Conservation (phyloP, 352 stramenopile species). For the Hyaloperonospora arabidopsidis region DNA sequence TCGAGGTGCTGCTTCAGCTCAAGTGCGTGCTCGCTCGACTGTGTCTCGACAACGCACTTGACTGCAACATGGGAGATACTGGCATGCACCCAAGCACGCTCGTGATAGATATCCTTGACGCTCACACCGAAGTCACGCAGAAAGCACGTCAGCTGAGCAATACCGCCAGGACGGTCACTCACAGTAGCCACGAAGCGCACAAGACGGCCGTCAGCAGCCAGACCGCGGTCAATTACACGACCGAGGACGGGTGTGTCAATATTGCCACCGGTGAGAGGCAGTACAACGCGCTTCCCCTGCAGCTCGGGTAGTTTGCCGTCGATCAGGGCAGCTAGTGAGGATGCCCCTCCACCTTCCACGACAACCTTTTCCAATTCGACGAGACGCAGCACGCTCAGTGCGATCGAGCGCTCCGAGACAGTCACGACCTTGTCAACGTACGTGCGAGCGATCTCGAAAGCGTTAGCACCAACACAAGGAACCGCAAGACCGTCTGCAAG, state of each 20-base stretch:
- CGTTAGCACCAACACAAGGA: slow-evolving; percentile 89
- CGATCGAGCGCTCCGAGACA: slow-evolving; percentile 92
- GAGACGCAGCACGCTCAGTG: slow-evolving; percentile 92
- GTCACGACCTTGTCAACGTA: slow-evolving; percentile 93
- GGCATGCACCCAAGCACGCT: slow-evolving; percentile 92
- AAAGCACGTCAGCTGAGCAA: slow-evolving; percentile 87
- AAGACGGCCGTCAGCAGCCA: slow-evolving; percentile 94
- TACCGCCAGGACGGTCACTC: slow-evolving; percentile 92
- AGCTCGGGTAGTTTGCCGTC: slow-evolving; percentile 90
- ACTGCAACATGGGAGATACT: slow-evolving; percentile 93
- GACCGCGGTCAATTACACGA: slow-evolving; percentile 92
- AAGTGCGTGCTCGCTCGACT: slow-evolving; percentile 89
- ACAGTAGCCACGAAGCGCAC: slow-evolving; percentile 95
- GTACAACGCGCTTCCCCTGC: slow-evolving; percentile 90
- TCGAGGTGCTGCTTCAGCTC: slow-evolving; percentile 82
- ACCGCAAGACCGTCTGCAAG: slow-evolving; percentile 94
- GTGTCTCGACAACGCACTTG: slow-evolving; percentile 94
- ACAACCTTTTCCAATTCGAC: slow-evolving; percentile 98
- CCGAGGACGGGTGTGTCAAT: slow-evolving; percentile 95
- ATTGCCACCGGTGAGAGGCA: slow-evolving; percentile 95
- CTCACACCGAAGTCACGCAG: slow-evolving; percentile 85
- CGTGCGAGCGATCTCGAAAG: slow-evolving; percentile 88
- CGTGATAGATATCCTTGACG: slow-evolving; percentile 97
- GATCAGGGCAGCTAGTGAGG: slow-evolving; percentile 91
- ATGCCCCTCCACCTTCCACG: slow-evolving; percentile 92